Evolutionary conservation across 495 filamentous ascomycete genomes (phyloP), one percentile per base, ranked within the genome.

Genomic region (Penicillium soppii): DNA sequence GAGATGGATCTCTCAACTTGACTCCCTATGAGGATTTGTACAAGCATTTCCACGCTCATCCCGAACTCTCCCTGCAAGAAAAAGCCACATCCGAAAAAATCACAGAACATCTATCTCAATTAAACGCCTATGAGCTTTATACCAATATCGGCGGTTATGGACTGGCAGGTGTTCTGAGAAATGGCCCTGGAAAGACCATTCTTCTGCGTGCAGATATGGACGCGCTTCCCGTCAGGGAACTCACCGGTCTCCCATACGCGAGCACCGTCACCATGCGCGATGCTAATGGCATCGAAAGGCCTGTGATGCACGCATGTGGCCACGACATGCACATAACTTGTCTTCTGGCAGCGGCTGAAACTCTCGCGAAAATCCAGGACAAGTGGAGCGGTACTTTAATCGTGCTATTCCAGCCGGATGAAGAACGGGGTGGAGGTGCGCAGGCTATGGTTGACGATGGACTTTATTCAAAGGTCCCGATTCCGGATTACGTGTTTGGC

Each of bases 241-340:
- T 69, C 10, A 82, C 78, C 0, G 72, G 68, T 1, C 67, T 80
- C 0, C 65, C 68, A n/a, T 82, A 80, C 50, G 69, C 76, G 2
- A 79, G 76, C 49, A 62, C 63, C 2, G 57, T 63, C 10, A 74
- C 53, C 0, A 77, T 75, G 71, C 43, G 42, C 7, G 75, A 79
- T 43, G 58, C 65, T 7, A 70, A 75, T 20, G 72, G 70, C 0
- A 37, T 61, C 9, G 67, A 71, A 29, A 77, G 76, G 38, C 76
- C 77, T 0, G 75, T 79, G 4, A 81, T 81, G 78, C 78, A 80
- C 50, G 78, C 78, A 12, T 80, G 79, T 43, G 79, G 78, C 2
- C 79, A 82, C 57, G 79, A 82, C 36, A 78, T 82, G 72, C 79
- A 82, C 29, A 69, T 82, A 3, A 80, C 79, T 0, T 77, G 71